Percentiles rank a stretch among this genome's conserved stretches.
Evolutionary conservation across 345 rosid genomes (phyloP).

Genomic region (Erucastrum elatum): DNA sequence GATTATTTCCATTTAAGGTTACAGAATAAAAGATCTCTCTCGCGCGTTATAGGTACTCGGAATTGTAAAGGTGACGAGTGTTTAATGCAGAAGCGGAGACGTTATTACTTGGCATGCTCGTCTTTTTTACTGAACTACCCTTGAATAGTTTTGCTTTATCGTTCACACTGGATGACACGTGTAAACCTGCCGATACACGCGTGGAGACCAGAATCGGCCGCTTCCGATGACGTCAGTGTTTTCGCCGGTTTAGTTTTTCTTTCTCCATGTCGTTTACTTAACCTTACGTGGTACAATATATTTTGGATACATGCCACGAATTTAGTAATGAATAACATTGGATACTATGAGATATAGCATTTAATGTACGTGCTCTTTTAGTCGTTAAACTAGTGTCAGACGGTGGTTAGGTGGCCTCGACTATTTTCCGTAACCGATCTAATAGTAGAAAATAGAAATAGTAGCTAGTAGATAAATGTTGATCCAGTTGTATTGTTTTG

Average conservation of each 20-base stretch:
- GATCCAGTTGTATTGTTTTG: neutral
- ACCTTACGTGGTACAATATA: neutral
- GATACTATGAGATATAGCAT: conserved; percentile 10
- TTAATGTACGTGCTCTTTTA: neutral
- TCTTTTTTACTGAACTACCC: neutral
- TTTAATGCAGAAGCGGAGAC: conserved; percentile 33
- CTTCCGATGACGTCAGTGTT: conserved; percentile 23
- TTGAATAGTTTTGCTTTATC: neutral
- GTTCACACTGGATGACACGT: neutral
- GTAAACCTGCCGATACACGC: conserved; percentile 28
- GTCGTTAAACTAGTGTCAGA: neutral
- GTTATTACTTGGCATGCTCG: conserved; percentile 31
- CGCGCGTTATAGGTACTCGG: neutral
- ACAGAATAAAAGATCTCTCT: conserved; percentile 1
- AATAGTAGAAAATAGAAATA: neutral
- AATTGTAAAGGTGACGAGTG: conserved; percentile 35
- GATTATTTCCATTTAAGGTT: conserved; percentile 17
- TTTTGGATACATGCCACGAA: neutral
- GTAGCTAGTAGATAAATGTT: neutral
- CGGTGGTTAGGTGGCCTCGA: neutral
- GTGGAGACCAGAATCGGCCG: conserved; percentile 30
- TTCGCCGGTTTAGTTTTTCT: conserved; percentile 10
- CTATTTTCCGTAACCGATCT: neutral
- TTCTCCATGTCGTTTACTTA: neutral
- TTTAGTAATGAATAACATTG: neutral